Percentiles rank a stretch among this genome's conserved stretches.
Evolutionary conservation across 2,329 filamentous ascomycete species (phyloP).

Genomic region (Epichloe amarillans): DNA sequence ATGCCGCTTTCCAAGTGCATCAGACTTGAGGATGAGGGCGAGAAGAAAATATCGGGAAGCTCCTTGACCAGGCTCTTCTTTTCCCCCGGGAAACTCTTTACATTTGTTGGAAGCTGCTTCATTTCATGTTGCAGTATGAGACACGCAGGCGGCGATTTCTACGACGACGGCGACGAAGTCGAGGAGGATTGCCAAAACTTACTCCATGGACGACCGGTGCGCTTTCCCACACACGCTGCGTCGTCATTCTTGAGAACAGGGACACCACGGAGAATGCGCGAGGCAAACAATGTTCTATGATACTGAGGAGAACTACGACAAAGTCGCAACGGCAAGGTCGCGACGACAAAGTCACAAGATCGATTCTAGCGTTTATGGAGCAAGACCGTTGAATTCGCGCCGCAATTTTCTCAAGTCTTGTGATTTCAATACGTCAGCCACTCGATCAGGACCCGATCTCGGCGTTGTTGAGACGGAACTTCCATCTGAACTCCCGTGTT

Average conservation of each 20-base stretch:
- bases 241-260: slow-evolving; percentile 28
- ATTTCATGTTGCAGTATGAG: slow-evolving; percentile 6
- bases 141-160: slow-evolving; percentile 6
- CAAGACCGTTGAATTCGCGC: no score
- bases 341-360: no score
- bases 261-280: slow-evolving; percentile 25
- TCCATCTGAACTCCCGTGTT: no score
- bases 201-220: slow-evolving; percentile 1
- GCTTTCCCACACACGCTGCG: slow-evolving; percentile 26
- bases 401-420: neutral
- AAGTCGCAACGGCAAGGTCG: neutral
- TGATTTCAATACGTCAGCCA: neutral
- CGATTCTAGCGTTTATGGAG: neutral
- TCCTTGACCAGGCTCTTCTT: neutral
- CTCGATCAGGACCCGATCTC: neutral
- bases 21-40: slow-evolving; percentile 24
- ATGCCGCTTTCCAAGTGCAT: slow-evolving; percentile 2
- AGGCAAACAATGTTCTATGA: slow-evolving; percentile 22
- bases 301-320: neutral
- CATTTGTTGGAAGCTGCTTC: slow-evolving; percentile 1
- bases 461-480: neutral
- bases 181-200: slow-evolving; percentile 7
- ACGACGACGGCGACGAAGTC: slow-evolving; percentile 13
- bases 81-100: neutral
- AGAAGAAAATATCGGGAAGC: slow-evolving; percentile 10